Evolutionary conservation across 768 basidiomycete genomes (phyloP).

Genomic region (Suillus occidentalis): DNA sequence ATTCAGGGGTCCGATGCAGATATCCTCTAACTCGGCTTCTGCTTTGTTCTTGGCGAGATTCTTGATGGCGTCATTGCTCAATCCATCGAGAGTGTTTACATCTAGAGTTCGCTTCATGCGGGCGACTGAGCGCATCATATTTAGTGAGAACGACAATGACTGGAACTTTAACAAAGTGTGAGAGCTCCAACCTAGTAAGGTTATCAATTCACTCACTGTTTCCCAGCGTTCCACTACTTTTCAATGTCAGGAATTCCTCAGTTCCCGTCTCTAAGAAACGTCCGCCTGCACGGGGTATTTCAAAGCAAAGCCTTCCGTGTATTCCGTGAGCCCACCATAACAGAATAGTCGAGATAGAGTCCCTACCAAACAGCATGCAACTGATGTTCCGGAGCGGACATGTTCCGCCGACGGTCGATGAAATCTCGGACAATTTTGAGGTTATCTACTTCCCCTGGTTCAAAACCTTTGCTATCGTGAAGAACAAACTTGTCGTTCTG

Average conservation of each 20-base stretch:
- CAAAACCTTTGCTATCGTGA: constrained; percentile 19
- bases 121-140: not conserved
- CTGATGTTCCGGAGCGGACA: not conserved
- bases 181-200: not conserved
- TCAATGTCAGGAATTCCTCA: not conserved
- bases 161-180: not conserved
- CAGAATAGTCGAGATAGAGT: not conserved
- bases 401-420: constrained; percentile 5
- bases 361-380: not conserved
- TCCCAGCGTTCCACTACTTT: not conserved
- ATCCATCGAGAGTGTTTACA: no score
- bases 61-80: not conserved
- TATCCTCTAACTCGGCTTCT: not conserved
- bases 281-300: not conserved
- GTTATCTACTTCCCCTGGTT: constrained; percentile 13
- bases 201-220: not conserved
- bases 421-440: constrained; percentile 11
- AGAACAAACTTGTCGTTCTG: constrained; percentile 14
- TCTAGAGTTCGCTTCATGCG: not conserved
- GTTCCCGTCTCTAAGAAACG: not conserved
- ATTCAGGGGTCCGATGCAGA: not conserved
- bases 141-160: not conserved
- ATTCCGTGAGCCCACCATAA: not conserved
- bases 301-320: not conserved
- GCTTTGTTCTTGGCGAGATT: not conserved